Percentiles rank a stretch among this genome's conserved stretches.
These are phyloP conservation scores for Chlorencoelia australis DNA, from an alignment of 2,329 filamentous ascomycete genomes.

Conservation along the genomic window DNA sequence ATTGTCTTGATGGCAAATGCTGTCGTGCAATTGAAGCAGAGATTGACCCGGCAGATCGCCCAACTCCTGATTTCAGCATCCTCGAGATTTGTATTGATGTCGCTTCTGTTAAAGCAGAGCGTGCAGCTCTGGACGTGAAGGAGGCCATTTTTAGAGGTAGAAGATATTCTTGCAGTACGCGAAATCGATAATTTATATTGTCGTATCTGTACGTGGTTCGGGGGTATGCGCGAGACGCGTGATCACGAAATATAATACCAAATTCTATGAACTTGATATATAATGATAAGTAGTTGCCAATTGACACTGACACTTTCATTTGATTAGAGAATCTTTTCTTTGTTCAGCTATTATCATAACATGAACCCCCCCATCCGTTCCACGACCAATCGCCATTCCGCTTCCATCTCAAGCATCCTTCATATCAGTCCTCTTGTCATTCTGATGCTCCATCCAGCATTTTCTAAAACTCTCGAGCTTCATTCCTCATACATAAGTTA, in stretches of 20 bases:
- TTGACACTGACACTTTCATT: too few species aligned
- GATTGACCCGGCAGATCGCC: neutral
- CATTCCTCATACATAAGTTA: conserved; percentile 9
- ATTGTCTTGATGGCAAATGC: conserved; percentile 10
- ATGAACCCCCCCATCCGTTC: neutral
- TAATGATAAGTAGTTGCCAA: too few species aligned
- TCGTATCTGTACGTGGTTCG: neutral
- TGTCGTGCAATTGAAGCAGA: neutral
- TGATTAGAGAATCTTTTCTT: too few species aligned
- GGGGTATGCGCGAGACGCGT: too few species aligned
- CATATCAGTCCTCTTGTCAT: conserved; percentile 69
- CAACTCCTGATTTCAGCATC: conserved; percentile 5
- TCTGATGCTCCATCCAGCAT: conserved; percentile 87
- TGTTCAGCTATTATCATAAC: too few species aligned
- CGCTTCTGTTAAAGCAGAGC: conserved; percentile 14
- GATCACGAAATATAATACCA: too few species aligned
- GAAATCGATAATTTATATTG: conserved; percentile 1
- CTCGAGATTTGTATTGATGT: conserved; percentile 6
- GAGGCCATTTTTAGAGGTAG: conserved; percentile 3
- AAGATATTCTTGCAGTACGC: conserved; percentile 4
- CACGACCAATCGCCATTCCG: neutral
- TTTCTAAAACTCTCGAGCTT: conserved; percentile 84
- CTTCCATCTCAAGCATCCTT: conserved; percentile 48
- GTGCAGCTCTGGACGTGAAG: conserved; percentile 12
- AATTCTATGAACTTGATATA: too few species aligned